phyloP scores from a whole-genome alignment of 2,329 filamentous ascomycete genomes.

The Coniochaeta prunicola region DNA sequence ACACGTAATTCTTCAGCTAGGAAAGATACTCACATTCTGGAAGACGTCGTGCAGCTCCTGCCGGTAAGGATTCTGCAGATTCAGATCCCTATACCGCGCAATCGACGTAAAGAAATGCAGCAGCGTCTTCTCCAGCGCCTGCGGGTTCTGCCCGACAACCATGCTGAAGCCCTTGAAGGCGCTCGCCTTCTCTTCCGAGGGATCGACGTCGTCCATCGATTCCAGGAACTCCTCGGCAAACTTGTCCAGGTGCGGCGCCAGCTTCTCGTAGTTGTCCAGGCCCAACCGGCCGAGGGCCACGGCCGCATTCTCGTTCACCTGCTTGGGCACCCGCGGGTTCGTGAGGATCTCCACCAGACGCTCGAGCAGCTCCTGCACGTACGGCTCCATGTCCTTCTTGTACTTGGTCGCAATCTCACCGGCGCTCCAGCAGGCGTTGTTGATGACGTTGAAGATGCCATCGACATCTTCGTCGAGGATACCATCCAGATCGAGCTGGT shows the following conservation, averaged over 20 bases:
- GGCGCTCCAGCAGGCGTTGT: conserved; percentile 96
- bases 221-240: conserved; percentile 79
- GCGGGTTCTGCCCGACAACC: conserved; percentile 77
- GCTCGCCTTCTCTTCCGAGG: conserved; percentile 89
- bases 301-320: conserved; percentile 87
- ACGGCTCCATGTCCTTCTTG: conserved; percentile 67
- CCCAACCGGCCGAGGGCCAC: conserved; percentile 87
- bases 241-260: conserved; percentile 71
- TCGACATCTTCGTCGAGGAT: conserved; percentile 75
- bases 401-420: conserved; percentile 86
- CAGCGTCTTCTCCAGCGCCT: conserved; percentile 83
- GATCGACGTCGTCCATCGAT: conserved; percentile 76
- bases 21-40: conserved; percentile 54
- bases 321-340: conserved; percentile 77
- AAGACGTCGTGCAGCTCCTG: conserved; percentile 65
- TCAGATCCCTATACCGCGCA: conserved; percentile 65
- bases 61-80: conserved; percentile 52
- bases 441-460: conserved; percentile 83
- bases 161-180: conserved; percentile 87
- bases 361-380: conserved; percentile 68
- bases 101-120: conserved; percentile 78
- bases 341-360: conserved; percentile 76
- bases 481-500: conserved; percentile 76
- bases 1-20: no score
- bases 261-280: conserved; percentile 64